Conservation (phyloP, 2,329 filamentous ascomycete species). For the Intubia oerlemansii region DNA sequence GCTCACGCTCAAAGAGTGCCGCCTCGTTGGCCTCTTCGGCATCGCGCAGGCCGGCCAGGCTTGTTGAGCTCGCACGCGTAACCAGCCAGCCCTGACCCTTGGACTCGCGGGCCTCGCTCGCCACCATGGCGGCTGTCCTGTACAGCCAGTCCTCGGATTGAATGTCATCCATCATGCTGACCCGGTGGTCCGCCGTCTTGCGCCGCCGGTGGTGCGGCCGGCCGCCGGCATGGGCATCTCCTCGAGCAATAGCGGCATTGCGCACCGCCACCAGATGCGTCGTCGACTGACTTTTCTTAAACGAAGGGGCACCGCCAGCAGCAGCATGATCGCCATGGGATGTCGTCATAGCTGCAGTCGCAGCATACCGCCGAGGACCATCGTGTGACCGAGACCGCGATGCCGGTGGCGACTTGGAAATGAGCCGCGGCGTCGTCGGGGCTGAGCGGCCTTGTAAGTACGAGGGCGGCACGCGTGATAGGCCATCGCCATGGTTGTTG, state of each 20-base stretch:
- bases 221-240: not conserved
- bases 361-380: too few relatives aligned
- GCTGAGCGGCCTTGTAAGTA: constrained; percentile 42
- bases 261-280: constrained; percentile 35
- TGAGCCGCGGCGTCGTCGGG: constrained; percentile 40
- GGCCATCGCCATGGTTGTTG: constrained; percentile 7
- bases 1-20: constrained; percentile 24
- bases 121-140: constrained; percentile 39
- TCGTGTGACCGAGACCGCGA: constrained; percentile 25
- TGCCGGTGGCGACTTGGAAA: constrained; percentile 33
- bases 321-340: too few relatives aligned
- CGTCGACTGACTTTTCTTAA: constrained; percentile 39
- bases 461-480: constrained; percentile 20
- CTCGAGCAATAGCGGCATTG: too few relatives aligned
- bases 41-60: constrained; percentile 28
- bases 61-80: constrained; percentile 43
- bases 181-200: constrained; percentile 8
- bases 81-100: constrained; percentile 50
- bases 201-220: constrained; percentile 8
- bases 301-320: too few relatives aligned
- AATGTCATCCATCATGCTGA: constrained; percentile 5
- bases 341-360: too few relatives aligned
- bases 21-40: constrained; percentile 22
- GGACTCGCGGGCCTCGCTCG: constrained; percentile 38
- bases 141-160: constrained; percentile 36